Conservation (phyloP, 176 grass and related monocot species). For the Raddia guianensis region DNA sequence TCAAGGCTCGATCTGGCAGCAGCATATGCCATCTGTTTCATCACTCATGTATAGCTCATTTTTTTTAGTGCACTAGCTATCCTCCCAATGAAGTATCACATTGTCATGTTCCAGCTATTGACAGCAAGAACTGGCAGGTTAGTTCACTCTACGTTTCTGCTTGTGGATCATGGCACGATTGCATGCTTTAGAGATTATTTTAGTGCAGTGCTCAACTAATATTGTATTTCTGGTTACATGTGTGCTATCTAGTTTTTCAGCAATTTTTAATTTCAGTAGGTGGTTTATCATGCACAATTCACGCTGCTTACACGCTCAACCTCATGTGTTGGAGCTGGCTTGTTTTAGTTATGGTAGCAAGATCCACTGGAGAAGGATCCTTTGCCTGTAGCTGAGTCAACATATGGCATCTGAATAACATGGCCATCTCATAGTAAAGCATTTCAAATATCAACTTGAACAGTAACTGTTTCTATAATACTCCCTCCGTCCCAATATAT, state of each 20-base stretch:
- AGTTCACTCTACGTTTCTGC: constrained; percentile 21
- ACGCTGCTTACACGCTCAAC: constrained; percentile 26
- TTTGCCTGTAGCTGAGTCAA: constrained; percentile 35
- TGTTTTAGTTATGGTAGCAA: constrained; percentile 40
- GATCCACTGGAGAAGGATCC: constrained; percentile 42
- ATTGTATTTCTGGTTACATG: constrained; percentile 20
- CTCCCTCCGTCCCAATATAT: no score
- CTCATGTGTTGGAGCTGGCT: constrained; percentile 30
- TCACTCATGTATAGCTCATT: neutral
- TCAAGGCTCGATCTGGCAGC: constrained; percentile 16
- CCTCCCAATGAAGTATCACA: constrained; percentile 20
- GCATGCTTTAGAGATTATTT: constrained; percentile 3
- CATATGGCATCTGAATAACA: constrained; percentile 35
- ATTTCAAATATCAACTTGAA: constrained; percentile 24
- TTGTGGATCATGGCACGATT: constrained; percentile 26
- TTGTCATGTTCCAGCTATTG: constrained; percentile 38
- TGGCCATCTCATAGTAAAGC: constrained; percentile 18
- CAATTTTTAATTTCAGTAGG: constrained; percentile 16
- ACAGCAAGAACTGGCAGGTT: constrained; percentile 38
- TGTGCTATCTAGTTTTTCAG: neutral
- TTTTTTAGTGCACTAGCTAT: constrained; percentile 14
- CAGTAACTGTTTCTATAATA: constrained; percentile 4
- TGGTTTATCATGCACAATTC: neutral
- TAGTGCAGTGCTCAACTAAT: constrained; percentile 1
- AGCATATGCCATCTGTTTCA: constrained; percentile 32